Evolutionary conservation across 176 grass and related monocot species (phyloP), one percentile per base, ranked within the genome.

Genomic region (Oryza longistaminata): DNA sequence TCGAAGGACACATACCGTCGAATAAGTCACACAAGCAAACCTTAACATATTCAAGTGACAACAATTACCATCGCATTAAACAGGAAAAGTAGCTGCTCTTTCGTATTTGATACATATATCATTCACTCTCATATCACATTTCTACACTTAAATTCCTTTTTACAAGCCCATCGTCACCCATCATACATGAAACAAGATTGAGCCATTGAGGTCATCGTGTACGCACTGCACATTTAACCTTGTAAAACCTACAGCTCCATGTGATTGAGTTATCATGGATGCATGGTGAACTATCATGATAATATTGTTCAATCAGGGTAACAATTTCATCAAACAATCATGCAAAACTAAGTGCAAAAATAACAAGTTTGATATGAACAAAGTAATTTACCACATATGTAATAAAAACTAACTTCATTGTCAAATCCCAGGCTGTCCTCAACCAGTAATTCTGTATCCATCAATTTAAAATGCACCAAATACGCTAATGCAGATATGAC

Each of bases 391-490:
- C 96, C 96, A 87, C 96, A 99, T 92, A 96, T 92, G 69, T 99
- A 99, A 91, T 99, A 99, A 81, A 99, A 99, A 87, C 91, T 99
- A 89, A 99, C 82, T 92, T 94, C 91, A 65, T 88, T 92, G 81
- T 99, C 96, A 76, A 99, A 99, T 78, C 90, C 93, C 96, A 99
- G 44, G 96, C 81, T 22, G 82, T 81, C 68, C 91, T 92, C 82
- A 99, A 85, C 96, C 91, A 99, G 85, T 88, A 92, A 84, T 99
- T 92, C 72, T 92, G 91, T 91, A 91, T 45, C 88, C 82, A 94
- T 99, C 96, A 85, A 99, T n/a, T n/a, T 88, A 78, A 94, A 74
- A 93, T 94, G 92, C 79, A 96, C 93, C 88, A 92, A 85, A 78
- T 99, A 99, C 70, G 90, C 91, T 82, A 94, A 85, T 80, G 86